Base-by-base conservation (phyloP, 2,329 filamentous ascomycete species). In the Westerdykella aurantiaca region DNA sequence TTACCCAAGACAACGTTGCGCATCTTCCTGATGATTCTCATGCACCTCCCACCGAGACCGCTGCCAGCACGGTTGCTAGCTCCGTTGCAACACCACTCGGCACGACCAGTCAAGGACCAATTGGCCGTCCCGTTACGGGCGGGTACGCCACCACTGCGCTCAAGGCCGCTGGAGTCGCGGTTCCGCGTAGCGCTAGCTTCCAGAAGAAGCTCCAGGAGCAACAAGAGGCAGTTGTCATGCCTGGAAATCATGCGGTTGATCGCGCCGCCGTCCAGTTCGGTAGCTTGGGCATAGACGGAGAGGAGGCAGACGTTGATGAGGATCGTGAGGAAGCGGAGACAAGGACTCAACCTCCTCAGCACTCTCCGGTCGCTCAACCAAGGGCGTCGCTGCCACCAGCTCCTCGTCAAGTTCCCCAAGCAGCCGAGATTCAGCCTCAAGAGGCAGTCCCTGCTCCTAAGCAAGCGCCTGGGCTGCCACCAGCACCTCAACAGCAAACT, bases 191-290 rank as follows among this genome's bases (percentile, higher is more conserved):
- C 43, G 80, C 88, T 16, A 90, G 84, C 70, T 88, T 86, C 68
- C 86, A 94, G 67, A 83, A 91, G 53, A 86, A 88, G 59, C 79
- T 96, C 42, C 77, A 95, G 60, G 90, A 97, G 58, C 93, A 98
- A 66, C 90, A 95, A 69, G 93, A 98, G 72, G 88, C 93, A 46
- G 93, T 98, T 34, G 89, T 95, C 52, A 96, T 98, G 91, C 93
- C 93, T 37, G 89, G 88, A 47, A 95, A 96, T 73, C 89, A 93
- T 55, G 90, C 93, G 42, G 86, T 98, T 22, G 91, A 97, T 66
- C 84, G 89, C 58, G 82, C 91, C 53, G 86, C 90, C 39, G 89
- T 98, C 39, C 91, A 97, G 65, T 98, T 98, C 66, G 93, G 93
- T 51, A 94, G 90, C 67, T 88, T 98, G 76, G 94, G 85, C 62